Base-by-base conservation (phyloP, 2,329 filamentous ascomycete genomes). In the Drechslerella dactyloides region DNA sequence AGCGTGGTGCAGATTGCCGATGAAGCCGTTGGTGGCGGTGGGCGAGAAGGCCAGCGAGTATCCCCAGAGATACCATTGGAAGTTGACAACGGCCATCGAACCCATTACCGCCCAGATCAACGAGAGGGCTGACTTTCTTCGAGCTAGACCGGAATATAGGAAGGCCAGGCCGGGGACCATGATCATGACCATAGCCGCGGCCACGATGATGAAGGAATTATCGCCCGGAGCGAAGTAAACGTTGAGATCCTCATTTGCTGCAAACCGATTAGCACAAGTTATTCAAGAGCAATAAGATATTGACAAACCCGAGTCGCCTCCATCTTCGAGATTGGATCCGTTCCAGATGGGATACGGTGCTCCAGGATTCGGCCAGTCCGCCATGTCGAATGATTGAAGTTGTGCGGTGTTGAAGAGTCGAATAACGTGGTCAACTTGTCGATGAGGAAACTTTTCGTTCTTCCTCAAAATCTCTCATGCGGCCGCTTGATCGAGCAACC, bases 11-110 rank as follows among this genome's bases (percentile, higher is more conserved):
- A 99, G 82, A 79, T 97, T 87, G 62, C 94, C 94, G 78, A 99
- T 97, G 82, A 90, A 97, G 59, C 90, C 89, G 81, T 90, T 97
- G 75, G 86, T 91, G 2, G 89, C 90, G 13, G 87, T 87, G 48
- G 85, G 84, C 78, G 90, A 94, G 81, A 97, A 97, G 58, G 93
- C 93, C 73, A 99, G 84, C 13, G 93, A 96, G 81, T 96, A 99
- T 40, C 94, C 94, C 93, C 94, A 97, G 81, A 99, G 97, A 79
- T 97, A 97, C 94, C 94, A 99, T 82, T 99, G 94, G 83, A 99
- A 97, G 64, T 90, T 89, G 79, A 97, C 85, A 78, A 97, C 88
- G 53, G 90, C 93, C 79, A 90, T 90, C 52, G 92, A 94, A 80
- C 90, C 93, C 90, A 99, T 96, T 82, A 90, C 92, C 13, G 93